Evolutionary conservation across 495 filamentous ascomycete genomes (phyloP).

Genomic region (Talaromyces nanjingensis): DNA sequence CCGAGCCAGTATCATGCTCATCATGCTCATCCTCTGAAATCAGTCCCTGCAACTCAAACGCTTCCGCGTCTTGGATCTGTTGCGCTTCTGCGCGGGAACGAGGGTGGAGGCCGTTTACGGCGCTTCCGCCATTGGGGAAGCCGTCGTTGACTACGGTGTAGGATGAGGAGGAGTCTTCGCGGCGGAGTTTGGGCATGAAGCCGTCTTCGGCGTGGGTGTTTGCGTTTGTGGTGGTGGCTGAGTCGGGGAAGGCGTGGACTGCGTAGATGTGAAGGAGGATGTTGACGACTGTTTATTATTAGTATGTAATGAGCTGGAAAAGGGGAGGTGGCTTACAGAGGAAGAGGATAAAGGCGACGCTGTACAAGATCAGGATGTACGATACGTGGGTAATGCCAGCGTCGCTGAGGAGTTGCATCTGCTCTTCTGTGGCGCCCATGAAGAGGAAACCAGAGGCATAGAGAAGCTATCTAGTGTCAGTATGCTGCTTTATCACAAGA

Average conservation of each 20-base stretch:
- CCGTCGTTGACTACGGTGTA: constrained; percentile 7
- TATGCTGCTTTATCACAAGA: not conserved
- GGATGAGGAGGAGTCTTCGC: constrained; percentile 5
- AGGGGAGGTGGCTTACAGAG: constrained; percentile 51
- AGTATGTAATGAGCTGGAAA: not conserved
- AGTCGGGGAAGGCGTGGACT: constrained; percentile 47
- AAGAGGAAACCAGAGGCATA: constrained; percentile 94
- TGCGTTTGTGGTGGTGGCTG: constrained; percentile 18
- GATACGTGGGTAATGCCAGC: constrained; percentile 80
- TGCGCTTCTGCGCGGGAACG: constrained; percentile 39
- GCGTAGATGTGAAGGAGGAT: constrained; percentile 81
- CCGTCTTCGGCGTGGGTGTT: constrained; percentile 2
- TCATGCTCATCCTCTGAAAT: constrained; percentile 70
- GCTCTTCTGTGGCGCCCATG: constrained; percentile 95
- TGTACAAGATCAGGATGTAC: constrained; percentile 86
- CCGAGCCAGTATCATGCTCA: not conserved
- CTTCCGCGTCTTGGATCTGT: constrained; percentile 66
- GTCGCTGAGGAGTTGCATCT: constrained; percentile 69
- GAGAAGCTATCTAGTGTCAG: constrained; percentile 57
- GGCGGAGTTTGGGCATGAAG: constrained; percentile 2
- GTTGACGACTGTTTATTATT: constrained; percentile 50
- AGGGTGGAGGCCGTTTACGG: constrained; percentile 54
- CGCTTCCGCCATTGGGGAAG: constrained; percentile 14
- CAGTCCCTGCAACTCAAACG: constrained; percentile 84
- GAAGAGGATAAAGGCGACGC: constrained; percentile 82